phyloP scores from a whole-genome alignment of 2,329 filamentous ascomycete genomes.

The Cordyceps javanica region DNA sequence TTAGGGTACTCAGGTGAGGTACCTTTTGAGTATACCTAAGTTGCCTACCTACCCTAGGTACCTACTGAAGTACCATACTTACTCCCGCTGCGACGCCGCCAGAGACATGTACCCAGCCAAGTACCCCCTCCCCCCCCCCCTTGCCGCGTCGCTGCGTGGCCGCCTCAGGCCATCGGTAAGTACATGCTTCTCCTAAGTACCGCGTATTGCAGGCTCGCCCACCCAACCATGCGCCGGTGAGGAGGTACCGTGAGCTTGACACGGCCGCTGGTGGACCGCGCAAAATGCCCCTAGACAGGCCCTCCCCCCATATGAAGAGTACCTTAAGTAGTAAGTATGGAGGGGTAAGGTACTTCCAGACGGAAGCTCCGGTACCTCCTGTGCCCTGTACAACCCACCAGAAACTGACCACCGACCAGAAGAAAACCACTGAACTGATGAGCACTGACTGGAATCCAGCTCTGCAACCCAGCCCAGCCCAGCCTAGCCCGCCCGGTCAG shows the following conservation, averaged over 20 bases:
- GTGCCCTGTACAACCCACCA: not conserved
- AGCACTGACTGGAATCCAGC: too few relatives aligned
- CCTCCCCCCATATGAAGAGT: too few relatives aligned
- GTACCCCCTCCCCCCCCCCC: too few relatives aligned
- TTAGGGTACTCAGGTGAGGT: too few relatives aligned
- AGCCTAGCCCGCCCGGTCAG: not conserved
- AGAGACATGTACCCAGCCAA: not conserved
- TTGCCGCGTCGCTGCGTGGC: not conserved
- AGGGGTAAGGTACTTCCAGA: slow-evolving; percentile 8
- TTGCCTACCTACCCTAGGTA: too few relatives aligned
- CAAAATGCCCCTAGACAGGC: not conserved
- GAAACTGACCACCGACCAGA: not conserved
- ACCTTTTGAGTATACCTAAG: too few relatives aligned
- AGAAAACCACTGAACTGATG: not conserved
- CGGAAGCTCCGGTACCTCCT: slow-evolving; percentile 5
- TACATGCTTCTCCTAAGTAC: not conserved
- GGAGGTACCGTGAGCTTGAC: not conserved
- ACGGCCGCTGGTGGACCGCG: not conserved
- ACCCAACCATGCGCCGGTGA: not conserved
- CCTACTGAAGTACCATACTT: not conserved
- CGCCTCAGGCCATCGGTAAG: not conserved
- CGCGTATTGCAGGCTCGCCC: not conserved
- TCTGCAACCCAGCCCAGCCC: not conserved
- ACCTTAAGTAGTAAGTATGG: too few relatives aligned
- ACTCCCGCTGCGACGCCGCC: not conserved